phyloP scores from a whole-genome alignment of 768 basidiomycete species.

The Podaxis sp. region DNA sequence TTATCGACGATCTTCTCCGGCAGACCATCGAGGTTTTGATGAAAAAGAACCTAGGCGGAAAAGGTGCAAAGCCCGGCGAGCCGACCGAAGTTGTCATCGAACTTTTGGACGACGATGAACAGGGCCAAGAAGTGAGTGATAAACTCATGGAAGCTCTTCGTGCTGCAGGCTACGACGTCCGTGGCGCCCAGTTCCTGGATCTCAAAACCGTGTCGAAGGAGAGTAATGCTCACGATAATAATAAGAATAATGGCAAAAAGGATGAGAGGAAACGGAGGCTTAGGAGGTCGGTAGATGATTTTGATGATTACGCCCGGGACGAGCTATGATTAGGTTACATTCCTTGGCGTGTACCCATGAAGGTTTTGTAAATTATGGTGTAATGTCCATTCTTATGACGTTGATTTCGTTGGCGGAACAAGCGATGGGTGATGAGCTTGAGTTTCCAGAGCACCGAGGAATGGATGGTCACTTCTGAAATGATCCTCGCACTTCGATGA shows the following conservation, averaged over 20 bases:
- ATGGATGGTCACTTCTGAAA: not conserved
- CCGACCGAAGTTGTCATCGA: constrained; percentile 40
- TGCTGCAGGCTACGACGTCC: constrained; percentile 52
- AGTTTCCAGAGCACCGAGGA: constrained; percentile 6
- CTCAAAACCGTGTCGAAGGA: constrained; percentile 11
- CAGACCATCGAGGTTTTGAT: constrained; percentile 41
- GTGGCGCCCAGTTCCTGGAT: constrained; percentile 19
- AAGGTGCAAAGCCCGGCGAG: constrained; percentile 7
- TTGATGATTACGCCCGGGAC: constrained; percentile 3
- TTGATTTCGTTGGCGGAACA: not conserved
- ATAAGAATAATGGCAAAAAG: constrained; percentile 10
- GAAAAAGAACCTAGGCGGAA: constrained; percentile 21
- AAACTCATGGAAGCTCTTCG: constrained; percentile 51
- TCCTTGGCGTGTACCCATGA: not conserved
- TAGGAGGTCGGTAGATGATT: constrained; percentile 11
- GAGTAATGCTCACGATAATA: constrained; percentile 3
- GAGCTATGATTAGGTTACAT: not conserved
- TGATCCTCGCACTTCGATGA: constrained; percentile 11
- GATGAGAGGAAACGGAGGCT: constrained; percentile 17
- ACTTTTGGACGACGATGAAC: constrained; percentile 45
- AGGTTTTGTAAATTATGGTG: constrained; percentile 13
- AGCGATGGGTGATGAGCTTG: not conserved
- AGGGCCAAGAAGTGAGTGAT: constrained; percentile 39
- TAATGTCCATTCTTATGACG: not conserved
- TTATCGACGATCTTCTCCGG: constrained; percentile 35